Percentiles rank a stretch among this genome's conserved stretches.
Conservation (phyloP, 495 filamentous ascomycete species). For the Xylaria longipes region DNA sequence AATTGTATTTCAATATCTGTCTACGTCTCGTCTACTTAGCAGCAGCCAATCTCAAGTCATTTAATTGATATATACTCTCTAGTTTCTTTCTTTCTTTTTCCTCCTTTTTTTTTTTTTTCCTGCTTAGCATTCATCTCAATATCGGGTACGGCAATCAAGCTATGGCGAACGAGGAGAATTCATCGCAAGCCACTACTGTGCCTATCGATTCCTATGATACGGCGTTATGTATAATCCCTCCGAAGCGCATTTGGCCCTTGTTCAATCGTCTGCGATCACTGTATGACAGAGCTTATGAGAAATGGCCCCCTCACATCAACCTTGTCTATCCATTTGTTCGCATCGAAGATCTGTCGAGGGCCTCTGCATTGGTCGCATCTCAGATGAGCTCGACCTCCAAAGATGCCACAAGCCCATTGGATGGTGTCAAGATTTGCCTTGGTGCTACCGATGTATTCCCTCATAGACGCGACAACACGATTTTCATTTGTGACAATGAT, state of each 20-base stretch:
- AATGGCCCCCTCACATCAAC: conserved; percentile 68
- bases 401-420: background rate
- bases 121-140: background rate
- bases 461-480: conserved; percentile 50
- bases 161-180: conserved; percentile 32
- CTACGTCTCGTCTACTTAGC: background rate
- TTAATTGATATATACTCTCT: background rate
- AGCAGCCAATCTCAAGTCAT: background rate
- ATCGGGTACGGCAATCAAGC: background rate
- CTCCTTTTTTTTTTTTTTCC: background rate
- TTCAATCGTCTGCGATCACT: conserved; percentile 57
- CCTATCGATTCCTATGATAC: conserved; percentile 51
- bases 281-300: conserved; percentile 61
- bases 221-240: conserved; percentile 59
- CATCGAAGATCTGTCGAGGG: conserved; percentile 39
- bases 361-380: conserved; percentile 36
- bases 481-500: conserved; percentile 47
- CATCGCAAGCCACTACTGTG: conserved; percentile 22
- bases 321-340: conserved; percentile 65
- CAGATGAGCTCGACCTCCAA: conserved; percentile 25
- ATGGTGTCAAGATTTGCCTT: conserved; percentile 34
- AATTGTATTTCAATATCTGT: too few relatives aligned
- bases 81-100: background rate
- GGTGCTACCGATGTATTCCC: conserved; percentile 48
- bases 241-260: conserved; percentile 44